Evolutionary conservation across 768 basidiomycete genomes (phyloP), one percentile per base, ranked within the genome.

Genomic region (Boletus rufocinnamomeus): DNA sequence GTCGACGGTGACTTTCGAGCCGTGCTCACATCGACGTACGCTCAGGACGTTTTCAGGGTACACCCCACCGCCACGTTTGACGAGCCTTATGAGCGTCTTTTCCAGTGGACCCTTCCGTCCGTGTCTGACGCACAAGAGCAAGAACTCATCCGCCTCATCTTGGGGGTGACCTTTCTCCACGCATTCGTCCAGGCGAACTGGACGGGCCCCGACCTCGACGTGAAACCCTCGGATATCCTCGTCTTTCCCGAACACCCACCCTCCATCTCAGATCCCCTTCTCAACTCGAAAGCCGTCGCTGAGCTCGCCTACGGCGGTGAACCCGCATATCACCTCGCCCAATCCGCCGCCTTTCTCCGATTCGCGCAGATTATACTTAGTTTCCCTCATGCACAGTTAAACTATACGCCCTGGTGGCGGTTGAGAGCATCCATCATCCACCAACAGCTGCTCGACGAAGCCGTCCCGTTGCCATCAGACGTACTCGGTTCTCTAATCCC

Each of bases 101-200:
- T 79, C 56, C 50, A 58, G 17, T 76, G 78, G 62, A 49, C 67
- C 3, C 60, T 66, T 11, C 53, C 70, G 6, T 58, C 72, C n/a
- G 61, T 67, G 10, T 46, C 67, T 5, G 74, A 77, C 50, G 72
- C 74, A 3, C 65, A 71, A 16, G 80, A 82, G 44, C 74, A 73
- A 40, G 89, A 90, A 69, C 65, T 88, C 23, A 59, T 80, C 38
- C 81, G 80, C 32, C 76, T 98, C 40, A 72, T 83, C 13, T 62
- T 93, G 11, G 93, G 85, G 0, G 80, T 96, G 11, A 86, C 93
- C 7, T 88, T 88, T 61, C 78, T 98, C 25, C 93, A 97, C 62
- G 85, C 91, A 0, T 99, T 95, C 76, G 79, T 95, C 6, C 97
- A 99, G 71, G 81, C 79, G 30, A 99, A 99, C 74, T 99, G 95